A percentile compares a stretch with the other conserved stretches of the same genome.
phyloP scores from a whole-genome alignment of 495 filamentous ascomycete genomes.

The Penicillium canescens region DNA sequence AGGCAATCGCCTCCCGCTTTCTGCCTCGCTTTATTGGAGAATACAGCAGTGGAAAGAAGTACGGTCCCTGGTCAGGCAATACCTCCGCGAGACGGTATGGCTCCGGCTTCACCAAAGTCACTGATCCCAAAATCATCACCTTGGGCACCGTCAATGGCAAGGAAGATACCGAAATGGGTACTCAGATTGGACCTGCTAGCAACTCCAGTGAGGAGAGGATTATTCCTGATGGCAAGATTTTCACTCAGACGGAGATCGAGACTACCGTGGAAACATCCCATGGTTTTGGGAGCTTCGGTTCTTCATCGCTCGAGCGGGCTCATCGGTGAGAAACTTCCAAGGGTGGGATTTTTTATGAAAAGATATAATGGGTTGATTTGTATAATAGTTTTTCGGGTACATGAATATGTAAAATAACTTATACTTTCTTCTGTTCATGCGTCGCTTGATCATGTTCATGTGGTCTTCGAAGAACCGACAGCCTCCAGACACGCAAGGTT shows the following conservation, averaged over 20 bases:
- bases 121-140: slow-evolving; percentile 20
- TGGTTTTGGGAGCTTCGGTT: slow-evolving; percentile 5
- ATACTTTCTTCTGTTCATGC: background rate
- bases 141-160: slow-evolving; percentile 18
- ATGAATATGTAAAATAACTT: background rate
- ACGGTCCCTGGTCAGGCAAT: slow-evolving; percentile 27
- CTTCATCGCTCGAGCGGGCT: slow-evolving; percentile 18
- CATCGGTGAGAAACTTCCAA: slow-evolving; percentile 3
- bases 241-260: slow-evolving; percentile 38
- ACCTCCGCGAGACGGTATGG: slow-evolving; percentile 20
- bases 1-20: slow-evolving; percentile 43
- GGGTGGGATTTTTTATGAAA: background rate
- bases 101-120: slow-evolving; percentile 34
- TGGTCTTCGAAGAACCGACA: too few relatives aligned
- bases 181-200: slow-evolving; percentile 24
- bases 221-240: slow-evolving; percentile 40
- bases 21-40: slow-evolving; percentile 41
- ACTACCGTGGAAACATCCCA: slow-evolving; percentile 33
- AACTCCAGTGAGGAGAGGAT: slow-evolving; percentile 36
- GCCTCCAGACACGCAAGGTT: too few relatives aligned
- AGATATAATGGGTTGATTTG: slow-evolving; percentile 4
- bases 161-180: slow-evolving; percentile 21
- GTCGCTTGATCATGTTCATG: too few relatives aligned
- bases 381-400: slow-evolving; percentile 2
- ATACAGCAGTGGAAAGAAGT: slow-evolving; percentile 33